These are phyloP conservation scores for Suhomyces guaymorum DNA, from an alignment of 1,139 yeast species.

Conservation along the genomic window DNA sequence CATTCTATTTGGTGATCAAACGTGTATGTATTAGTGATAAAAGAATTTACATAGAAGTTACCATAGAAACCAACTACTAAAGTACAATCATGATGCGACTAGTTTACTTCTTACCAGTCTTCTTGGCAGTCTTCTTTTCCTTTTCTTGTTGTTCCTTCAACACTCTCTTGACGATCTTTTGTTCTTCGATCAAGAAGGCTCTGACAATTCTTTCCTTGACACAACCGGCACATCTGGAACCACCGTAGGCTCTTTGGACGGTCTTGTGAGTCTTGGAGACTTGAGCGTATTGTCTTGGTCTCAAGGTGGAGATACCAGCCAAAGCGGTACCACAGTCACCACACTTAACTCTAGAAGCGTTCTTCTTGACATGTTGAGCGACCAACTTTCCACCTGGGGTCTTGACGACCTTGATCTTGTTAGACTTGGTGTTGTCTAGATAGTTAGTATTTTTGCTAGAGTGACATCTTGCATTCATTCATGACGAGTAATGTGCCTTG, in stretches of 20 bases:
- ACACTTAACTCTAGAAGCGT: conserved; percentile 95
- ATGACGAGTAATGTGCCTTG: not conserved
- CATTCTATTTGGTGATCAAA: conserved; percentile 6
- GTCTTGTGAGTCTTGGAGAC: conserved; percentile 96
- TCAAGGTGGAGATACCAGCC: conserved; percentile 88
- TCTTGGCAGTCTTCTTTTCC: conserved; percentile 64
- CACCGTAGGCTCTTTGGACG: conserved; percentile 99
- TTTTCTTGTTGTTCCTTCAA: conserved; percentile 91
- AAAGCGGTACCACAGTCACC: conserved; percentile 96
- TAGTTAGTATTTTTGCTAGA: conserved; percentile 37
- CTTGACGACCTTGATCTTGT: conserved; percentile 98
- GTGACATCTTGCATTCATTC: not conserved
- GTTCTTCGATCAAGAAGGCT: conserved; percentile 99
- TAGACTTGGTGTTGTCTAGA: conserved; percentile 95
- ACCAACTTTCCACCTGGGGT: conserved; percentile 99
- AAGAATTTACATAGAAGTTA: conserved; percentile 24
- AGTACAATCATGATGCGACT: conserved; percentile 18
- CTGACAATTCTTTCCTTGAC: conserved; percentile 98
- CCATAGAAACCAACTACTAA: conserved; percentile 19
- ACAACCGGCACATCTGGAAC: conserved; percentile 97
- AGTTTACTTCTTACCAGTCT: conserved; percentile 41
- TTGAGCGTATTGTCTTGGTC: conserved; percentile 97
- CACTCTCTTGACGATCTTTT: conserved; percentile 98
- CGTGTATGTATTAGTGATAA: conserved; percentile 23
- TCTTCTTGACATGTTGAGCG: conserved; percentile 96